phyloP scores from a whole-genome alignment of 1,284 basidiomycete species.

The Phellinidium pouzarii region DNA sequence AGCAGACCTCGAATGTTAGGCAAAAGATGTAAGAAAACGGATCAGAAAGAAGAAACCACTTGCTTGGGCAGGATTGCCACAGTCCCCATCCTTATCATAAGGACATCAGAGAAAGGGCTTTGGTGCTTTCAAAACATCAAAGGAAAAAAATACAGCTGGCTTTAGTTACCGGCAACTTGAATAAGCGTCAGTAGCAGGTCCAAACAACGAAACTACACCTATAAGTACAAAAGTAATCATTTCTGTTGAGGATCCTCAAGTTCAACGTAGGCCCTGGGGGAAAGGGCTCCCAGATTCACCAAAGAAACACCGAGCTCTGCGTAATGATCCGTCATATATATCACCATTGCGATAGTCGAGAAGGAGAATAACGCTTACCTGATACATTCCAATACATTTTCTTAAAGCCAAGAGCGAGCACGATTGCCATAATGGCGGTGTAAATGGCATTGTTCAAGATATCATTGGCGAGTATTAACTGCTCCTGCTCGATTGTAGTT shows the following conservation, averaged over 20 bases:
- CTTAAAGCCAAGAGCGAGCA: conserved; percentile 6
- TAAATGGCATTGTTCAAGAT: conserved; percentile 5
- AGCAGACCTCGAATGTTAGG: too few relatives aligned
- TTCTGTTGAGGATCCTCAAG: conserved; percentile 6
- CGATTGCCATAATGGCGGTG: not conserved
- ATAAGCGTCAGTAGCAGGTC: too few relatives aligned
- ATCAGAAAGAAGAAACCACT: too few relatives aligned
- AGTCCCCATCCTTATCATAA: too few relatives aligned
- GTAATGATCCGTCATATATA: not conserved
- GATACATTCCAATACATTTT: conserved; percentile 1
- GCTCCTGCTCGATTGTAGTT: not conserved
- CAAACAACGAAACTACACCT: too few relatives aligned
- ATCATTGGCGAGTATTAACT: conserved; percentile 4
- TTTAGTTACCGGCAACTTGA: too few relatives aligned
- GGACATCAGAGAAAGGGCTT: too few relatives aligned
- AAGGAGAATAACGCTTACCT: not conserved
- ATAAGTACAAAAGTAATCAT: too few relatives aligned
- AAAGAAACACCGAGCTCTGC: conserved; percentile 1
- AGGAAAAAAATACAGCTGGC: too few relatives aligned
- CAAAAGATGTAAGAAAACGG: too few relatives aligned
- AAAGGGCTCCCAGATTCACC: conserved; percentile 1
- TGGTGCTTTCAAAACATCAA: too few relatives aligned
- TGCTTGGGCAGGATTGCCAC: too few relatives aligned
- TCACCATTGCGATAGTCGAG: not conserved
- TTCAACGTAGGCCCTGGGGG: conserved; percentile 5